Conservation (phyloP, 108 stramenopile species). For the Cylindrotheca closterium region DNA sequence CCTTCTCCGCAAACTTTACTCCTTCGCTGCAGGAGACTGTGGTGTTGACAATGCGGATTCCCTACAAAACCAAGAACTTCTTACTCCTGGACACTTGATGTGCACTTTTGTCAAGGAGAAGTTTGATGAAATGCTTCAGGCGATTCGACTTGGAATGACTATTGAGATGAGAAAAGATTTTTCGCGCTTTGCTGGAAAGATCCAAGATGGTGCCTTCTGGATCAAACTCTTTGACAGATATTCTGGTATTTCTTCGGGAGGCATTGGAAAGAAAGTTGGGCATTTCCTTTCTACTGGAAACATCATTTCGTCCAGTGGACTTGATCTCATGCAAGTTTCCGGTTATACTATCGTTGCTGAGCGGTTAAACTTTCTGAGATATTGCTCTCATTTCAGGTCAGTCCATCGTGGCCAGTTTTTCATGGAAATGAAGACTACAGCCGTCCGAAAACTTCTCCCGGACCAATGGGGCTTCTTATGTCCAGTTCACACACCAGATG, state of each 20-base stretch:
- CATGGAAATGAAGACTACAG: slow-evolving; percentile 99
- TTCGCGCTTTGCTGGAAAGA: slow-evolving; percentile 26
- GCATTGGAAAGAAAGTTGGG: slow-evolving; percentile 88
- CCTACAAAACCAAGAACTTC: slow-evolving; percentile 92
- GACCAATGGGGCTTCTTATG: slow-evolving; percentile 99
- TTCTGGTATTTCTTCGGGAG: slow-evolving; percentile 64
- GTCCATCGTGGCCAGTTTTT: slow-evolving; percentile 99
- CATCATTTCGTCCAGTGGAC: slow-evolving; percentile 86
- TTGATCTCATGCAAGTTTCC: slow-evolving; percentile 97
- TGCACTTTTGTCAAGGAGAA: slow-evolving; percentile 94
- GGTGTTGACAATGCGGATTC: slow-evolving; percentile 97
- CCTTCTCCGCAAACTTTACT: slow-evolving; percentile 89
- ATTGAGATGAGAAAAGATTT: slow-evolving; percentile 78
- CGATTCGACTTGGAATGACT: slow-evolving; percentile 63
- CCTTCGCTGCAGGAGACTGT: slow-evolving; percentile 93
- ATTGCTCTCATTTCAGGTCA: slow-evolving; percentile 96
- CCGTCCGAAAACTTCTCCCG: slow-evolving; percentile 96
- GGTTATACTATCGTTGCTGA: slow-evolving; percentile 99
- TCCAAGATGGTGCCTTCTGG: slow-evolving; percentile 62
- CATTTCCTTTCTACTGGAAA: slow-evolving; percentile 96
- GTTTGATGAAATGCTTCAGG: slow-evolving; percentile 82
- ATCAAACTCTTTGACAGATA: slow-evolving; percentile 72
- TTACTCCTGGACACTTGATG: slow-evolving; percentile 93
- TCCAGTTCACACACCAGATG: slow-evolving; percentile 99
- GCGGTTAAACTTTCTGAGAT: slow-evolving; percentile 93